Base-by-base conservation (phyloP, 768 basidiomycete species). In the Leucogyrophana mollusca region DNA sequence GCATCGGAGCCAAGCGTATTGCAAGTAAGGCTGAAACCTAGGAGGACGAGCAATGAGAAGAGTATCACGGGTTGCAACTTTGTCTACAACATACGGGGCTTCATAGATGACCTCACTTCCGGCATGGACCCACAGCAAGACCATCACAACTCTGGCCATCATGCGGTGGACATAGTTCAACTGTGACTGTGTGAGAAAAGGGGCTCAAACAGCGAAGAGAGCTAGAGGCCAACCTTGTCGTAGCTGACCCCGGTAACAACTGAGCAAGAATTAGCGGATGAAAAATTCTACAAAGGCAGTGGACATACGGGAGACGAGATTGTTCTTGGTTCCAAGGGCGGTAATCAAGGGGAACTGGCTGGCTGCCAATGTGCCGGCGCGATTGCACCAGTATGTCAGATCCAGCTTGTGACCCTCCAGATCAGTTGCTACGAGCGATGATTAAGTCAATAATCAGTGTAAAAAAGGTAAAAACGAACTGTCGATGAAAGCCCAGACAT, bases 311-410 rank as follows among this genome's bases (percentile, higher is more conserved):
- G 66, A 58, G 25, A 79, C 61, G 20, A 80, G 56, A 46, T 84
- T 84, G 60, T 85, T 84, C 65, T 78, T 79, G 50, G 77, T 78
- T 1, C 79, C 80, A 20, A 86, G 71, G 2, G 73, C 80, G 13
- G 74, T 70, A 55, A 84, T 66, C 16, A 85, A 65, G 2, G 81
- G 77, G 0, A 80, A 59, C 57, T 85, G 80, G 32, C 67, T 66
- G 6, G 62, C 59, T 1, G 73, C 78, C 18, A 80, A 69, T 22
- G 62, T 60, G 1, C 68, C 75, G 2, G 73, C 66, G 21, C 73
- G 65, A 47, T 77, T 61, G 8, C 51, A 50, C 51, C 55, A 67
- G 36, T 59, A 65, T 3, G 14, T 38, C 17, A 53, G 27, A 33
- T 59, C 51, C 10, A 57, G 50, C 17, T 58, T 57, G 22, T 40